Conservation (phyloP, 2,329 filamentous ascomycete genomes). For the Fusarium devonianum region DNA sequence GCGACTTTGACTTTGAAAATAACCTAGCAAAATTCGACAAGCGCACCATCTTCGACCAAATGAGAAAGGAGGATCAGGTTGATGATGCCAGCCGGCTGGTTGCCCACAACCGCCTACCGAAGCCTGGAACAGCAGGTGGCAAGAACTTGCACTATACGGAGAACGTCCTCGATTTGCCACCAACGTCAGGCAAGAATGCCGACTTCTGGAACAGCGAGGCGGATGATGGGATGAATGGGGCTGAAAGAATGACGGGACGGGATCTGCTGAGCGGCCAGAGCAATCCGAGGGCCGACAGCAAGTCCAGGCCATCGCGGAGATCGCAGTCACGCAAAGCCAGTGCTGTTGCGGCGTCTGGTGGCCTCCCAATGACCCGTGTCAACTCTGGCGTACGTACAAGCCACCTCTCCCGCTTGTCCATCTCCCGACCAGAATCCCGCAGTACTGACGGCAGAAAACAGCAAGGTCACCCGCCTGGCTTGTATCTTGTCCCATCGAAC, state of each 20-base stretch:
- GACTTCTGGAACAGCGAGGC: slow-evolving; percentile 80
- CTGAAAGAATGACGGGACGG: slow-evolving; percentile 56
- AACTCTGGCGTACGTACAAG: slow-evolving; percentile 55
- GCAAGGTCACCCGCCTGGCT: slow-evolving; percentile 51
- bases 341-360: slow-evolving; percentile 45
- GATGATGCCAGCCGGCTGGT: slow-evolving; percentile 93
- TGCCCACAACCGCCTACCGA: slow-evolving; percentile 78
- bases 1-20: slow-evolving; percentile 91
- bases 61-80: slow-evolving; percentile 84
- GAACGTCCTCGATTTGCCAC: slow-evolving; percentile 78
- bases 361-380: slow-evolving; percentile 55
- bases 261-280: slow-evolving; percentile 60
- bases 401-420: slow-evolving; percentile 43
- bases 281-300: slow-evolving; percentile 61
- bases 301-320: slow-evolving; percentile 55
- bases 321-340: slow-evolving; percentile 67
- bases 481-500: slow-evolving; percentile 63
- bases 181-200: slow-evolving; percentile 51
- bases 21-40: slow-evolving; percentile 96
- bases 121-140: slow-evolving; percentile 76
- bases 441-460: slow-evolving; percentile 48
- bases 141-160: slow-evolving; percentile 93
- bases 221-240: slow-evolving; percentile 62
- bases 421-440: slow-evolving; percentile 42
- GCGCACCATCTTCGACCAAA: slow-evolving; percentile 87